phyloP scores from a whole-genome alignment of 805 yeast genomes.

The Metschnikowia orientalis region DNA sequence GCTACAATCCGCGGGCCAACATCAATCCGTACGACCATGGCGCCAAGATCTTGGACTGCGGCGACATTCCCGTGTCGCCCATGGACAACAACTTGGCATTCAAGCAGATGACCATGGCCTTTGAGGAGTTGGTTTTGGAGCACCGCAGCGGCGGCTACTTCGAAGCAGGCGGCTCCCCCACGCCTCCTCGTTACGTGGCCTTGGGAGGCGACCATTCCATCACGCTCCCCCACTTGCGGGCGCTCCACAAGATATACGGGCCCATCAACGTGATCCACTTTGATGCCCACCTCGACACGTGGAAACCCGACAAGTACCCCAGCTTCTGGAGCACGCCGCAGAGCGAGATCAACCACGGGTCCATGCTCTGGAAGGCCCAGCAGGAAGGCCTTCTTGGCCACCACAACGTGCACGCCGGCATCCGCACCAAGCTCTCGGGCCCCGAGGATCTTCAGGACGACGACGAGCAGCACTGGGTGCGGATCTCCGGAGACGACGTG shows the following conservation, averaged over 20 bases:
- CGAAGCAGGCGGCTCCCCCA: conserved; percentile 19
- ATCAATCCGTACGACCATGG: conserved; percentile 47
- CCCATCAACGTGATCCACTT: conserved; percentile 72
- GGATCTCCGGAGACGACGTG: conserved; percentile 70
- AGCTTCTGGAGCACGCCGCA: conserved; percentile 55
- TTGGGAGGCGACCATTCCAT: conserved; percentile 85
- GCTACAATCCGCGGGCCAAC: conserved; percentile 64
- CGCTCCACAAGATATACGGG: conserved; percentile 57
- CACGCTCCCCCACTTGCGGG: conserved; percentile 66
- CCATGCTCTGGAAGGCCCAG: conserved; percentile 79
- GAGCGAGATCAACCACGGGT: conserved; percentile 71
- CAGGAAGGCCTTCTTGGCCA: conserved; percentile 61
- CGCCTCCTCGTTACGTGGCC: conserved; percentile 58
- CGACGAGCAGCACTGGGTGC: conserved; percentile 59
- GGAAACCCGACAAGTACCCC: conserved; percentile 72
- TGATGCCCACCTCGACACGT: conserved; percentile 82
- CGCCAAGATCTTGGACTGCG: conserved; percentile 52
- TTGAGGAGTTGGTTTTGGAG: conserved; percentile 51
- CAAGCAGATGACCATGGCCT: conserved; percentile 49
- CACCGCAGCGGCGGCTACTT: conserved; percentile 23
- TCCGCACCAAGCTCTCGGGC: conserved; percentile 70
- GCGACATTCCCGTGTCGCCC: conserved; percentile 57
- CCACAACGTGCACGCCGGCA: conserved; percentile 68
- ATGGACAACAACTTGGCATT: conserved; percentile 53
- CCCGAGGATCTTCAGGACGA: conserved; percentile 58